Evolutionary conservation across 2,329 filamentous ascomycete species (phyloP), one percentile per base, ranked within the genome.

Genomic region (Sporothrix humicola): DNA sequence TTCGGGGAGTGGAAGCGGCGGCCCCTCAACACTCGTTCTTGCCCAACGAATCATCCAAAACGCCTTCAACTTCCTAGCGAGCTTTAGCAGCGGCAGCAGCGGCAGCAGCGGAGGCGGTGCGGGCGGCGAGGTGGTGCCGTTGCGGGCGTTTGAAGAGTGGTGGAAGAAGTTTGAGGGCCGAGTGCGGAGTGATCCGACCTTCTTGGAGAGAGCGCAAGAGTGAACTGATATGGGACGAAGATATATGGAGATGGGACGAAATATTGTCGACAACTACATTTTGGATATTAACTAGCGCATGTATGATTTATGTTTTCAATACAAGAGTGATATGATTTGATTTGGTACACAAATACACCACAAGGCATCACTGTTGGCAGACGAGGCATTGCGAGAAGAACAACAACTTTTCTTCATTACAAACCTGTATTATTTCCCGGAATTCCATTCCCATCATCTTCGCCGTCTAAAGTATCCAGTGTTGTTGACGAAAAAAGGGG

Each of bases 101-200:
- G 85, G 85, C 65, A 87, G 68, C 71, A 59, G 87, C 73, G 85
- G 85, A 1, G 86, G 87, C 72, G 85, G 85, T 1, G 86, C 86
- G 2, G 83, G 84, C 37, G 88, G 92, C 63, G 95, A 98, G 81
- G 92, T 97, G 13, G 93, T 99, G 31, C 95, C 96, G n/a, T 83
- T 99, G 76, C 96, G 93, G 83, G 93, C 93, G 5, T 99, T 99
- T 81, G 92, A 97, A 83, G 94, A 97, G 74, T 99, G 97, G 96
- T 99, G 97, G 96, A 88, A 87, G 75, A 98, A 98, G 83, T 99
- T 99, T 83, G 95, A 99, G 84, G 89, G 89, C 75, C 91, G 91
- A 79, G 88, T 99, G 54, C 91, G 95, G 78, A 87, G 89, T 76
- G 96, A 99, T 83, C 95, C 96, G 0, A 89, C 89, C 7, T 99